A percentile compares a stretch with the other conserved stretches of the same genome.
Conservation (phyloP, 176 grass and related monocot genomes). For the Oryza australiensis region DNA sequence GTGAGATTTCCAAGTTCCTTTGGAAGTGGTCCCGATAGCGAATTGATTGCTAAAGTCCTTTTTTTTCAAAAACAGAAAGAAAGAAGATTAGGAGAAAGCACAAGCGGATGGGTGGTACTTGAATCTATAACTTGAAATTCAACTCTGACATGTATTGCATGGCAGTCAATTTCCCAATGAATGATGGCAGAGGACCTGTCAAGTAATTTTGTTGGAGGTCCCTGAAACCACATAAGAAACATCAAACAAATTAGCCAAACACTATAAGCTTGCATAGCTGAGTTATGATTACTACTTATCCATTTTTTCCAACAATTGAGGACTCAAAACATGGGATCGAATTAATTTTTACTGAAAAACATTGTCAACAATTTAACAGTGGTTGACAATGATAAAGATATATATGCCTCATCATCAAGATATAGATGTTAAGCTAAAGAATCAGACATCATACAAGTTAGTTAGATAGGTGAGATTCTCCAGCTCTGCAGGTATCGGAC, state of each 20-base stretch:
- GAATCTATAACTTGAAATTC: not conserved
- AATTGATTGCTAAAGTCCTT: not conserved
- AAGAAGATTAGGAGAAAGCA: constrained; percentile 2
- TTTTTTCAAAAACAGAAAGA: not conserved
- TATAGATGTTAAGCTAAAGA: not conserved
- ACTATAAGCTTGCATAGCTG: not conserved
- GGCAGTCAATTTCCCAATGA: constrained; percentile 55
- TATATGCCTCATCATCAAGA: not conserved
- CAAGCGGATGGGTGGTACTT: not conserved
- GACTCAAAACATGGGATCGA: not conserved
- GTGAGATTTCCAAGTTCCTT: not conserved
- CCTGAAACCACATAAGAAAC: constrained; percentile 41
- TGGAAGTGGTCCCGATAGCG: not conserved
- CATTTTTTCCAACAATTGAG: not conserved
- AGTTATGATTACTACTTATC: too few relatives aligned
- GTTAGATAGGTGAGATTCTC: constrained; percentile 51
- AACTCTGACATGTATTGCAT: constrained; percentile 57
- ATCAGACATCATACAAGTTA: constrained; percentile 37
- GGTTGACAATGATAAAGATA: too few relatives aligned
- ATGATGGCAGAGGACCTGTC: constrained; percentile 58
- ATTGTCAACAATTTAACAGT: not conserved
- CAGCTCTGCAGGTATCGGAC: constrained; percentile 56
- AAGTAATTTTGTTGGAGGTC: constrained; percentile 53
- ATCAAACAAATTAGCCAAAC: not conserved
- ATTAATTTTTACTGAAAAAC: not conserved